These are phyloP conservation scores for Acanthamoeba rhysodes DNA, from an alignment of 208 protist species.

Conservation along the genomic window DNA sequence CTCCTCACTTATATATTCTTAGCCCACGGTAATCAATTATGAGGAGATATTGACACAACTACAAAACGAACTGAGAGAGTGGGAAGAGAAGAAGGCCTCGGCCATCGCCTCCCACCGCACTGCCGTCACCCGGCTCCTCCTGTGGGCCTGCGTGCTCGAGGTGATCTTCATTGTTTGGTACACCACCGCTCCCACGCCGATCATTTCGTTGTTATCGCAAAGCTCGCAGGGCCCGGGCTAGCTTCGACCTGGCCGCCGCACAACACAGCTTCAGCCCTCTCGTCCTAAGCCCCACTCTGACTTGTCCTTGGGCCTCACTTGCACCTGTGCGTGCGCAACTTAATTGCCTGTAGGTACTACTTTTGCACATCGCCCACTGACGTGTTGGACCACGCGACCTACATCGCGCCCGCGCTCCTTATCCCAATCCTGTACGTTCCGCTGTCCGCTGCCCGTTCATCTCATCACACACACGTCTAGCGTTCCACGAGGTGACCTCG, in stretches of 20 bases:
- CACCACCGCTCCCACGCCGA: too few relatives aligned
- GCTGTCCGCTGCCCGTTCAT: not conserved
- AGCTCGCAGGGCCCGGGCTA: too few relatives aligned
- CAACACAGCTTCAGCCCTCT: not conserved
- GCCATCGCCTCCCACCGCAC: not conserved
- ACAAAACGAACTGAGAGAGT: not conserved
- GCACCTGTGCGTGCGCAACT: not conserved
- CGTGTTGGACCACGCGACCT: not conserved
- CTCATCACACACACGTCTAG: not conserved
- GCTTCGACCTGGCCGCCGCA: not conserved
- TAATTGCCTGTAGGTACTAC: not conserved
- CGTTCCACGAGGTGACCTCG: not conserved
- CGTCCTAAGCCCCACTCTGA: too few relatives aligned
- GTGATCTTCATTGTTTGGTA: conserved; percentile 61
- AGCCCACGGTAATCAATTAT: conserved; percentile 40
- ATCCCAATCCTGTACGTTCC: conserved; percentile 31
- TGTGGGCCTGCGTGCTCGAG: conserved; percentile 41
- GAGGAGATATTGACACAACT: conserved; percentile 59
- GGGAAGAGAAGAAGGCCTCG: conserved; percentile 25
- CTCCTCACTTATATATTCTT: not conserved
- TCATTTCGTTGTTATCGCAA: too few relatives aligned
- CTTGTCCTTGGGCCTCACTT: not conserved
- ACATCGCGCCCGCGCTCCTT: conserved; percentile 5
- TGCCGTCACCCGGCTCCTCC: conserved; percentile 22
- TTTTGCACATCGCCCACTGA: conserved; percentile 24